phyloP scores from a whole-genome alignment of 1,284 basidiomycete species.

The Trametes hirsuta region DNA sequence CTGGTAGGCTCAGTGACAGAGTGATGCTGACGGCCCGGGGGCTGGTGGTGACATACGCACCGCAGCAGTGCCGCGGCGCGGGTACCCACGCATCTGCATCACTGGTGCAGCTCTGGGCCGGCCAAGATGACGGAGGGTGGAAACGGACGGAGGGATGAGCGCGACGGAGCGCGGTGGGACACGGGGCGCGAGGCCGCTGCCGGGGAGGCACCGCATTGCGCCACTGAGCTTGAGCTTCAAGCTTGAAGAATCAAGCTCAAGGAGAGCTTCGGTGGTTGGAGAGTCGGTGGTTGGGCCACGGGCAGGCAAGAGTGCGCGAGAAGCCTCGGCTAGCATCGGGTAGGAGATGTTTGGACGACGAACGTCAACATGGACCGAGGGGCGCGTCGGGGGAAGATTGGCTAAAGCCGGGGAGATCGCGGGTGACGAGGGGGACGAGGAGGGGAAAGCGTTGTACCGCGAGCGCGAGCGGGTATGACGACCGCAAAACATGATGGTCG shows the following conservation, averaged over 20 bases:
- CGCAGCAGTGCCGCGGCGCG: conserved; percentile 10
- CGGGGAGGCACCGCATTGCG: no score
- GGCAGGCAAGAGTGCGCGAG: neutral
- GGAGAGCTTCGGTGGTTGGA: no score
- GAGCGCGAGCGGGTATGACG: conserved; percentile 9
- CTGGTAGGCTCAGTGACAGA: neutral
- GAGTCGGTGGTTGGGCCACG: no score
- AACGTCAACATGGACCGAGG: neutral
- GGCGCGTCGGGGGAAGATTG: neutral
- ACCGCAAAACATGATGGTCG: conserved; percentile 17
- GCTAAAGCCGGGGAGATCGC: conserved; percentile 9
- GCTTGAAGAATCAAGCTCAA: no score
- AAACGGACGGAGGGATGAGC: neutral
- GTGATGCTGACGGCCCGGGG: conserved; percentile 4
- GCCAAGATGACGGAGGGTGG: conserved; percentile 3
- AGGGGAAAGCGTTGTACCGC: conserved; percentile 6
- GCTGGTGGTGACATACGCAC: conserved; percentile 4
- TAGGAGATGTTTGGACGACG: neutral
- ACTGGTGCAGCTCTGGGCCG: neutral
- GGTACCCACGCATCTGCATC: conserved; percentile 2
- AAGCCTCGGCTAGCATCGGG: neutral
- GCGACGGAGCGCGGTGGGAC: no score
- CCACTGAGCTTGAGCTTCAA: no score
- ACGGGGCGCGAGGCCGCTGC: no score
- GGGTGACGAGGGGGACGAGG: neutral